Evolutionary conservation across 1,284 basidiomycete species (phyloP), one percentile per base, ranked within the genome.

Genomic region (Ustilago cynodontis): DNA sequence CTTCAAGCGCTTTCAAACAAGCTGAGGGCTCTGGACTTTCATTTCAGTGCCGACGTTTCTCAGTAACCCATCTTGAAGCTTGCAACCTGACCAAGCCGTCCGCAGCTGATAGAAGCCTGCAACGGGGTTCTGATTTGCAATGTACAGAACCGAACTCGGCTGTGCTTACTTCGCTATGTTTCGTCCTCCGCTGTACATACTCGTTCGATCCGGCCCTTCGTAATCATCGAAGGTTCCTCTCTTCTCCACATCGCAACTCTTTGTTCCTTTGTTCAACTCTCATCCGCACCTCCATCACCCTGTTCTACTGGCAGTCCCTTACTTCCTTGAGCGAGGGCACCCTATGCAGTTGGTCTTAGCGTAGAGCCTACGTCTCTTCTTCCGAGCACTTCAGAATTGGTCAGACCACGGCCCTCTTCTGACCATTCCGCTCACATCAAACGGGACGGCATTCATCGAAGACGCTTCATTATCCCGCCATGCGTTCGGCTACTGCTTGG

Each of bases 401-500:
- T 26, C 13, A 41, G 28, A 68, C 56, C 50, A 55, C 35, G 50
- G 45, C 22, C 49, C 11, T 29, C 49, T 50, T 50, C 49, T 28
- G 14, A 50, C 26, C 16, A 18, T 16, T 26, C 5, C 7, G 14
- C 14, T 13, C 20, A 39, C 13, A 22, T 20, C 20, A 18, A 22
- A 20, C 41, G 7, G 41, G 41, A n/a, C 20, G 41, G 20, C 41
- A n/a, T 43, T 14, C n/a, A 20, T 43, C 41, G n/a, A 7, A 22
- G 7, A 43, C 41, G 41, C 41, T 43, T n/a, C 47, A 24, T 13
- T 29, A 10, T 18, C 16, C 33, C 13, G 54, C n/a, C 29, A 72
- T 72, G 70, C 64, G 45, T 49, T 43, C 57, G 11, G 22, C 28
- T 10, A 50, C 49, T 2, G 13, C 41, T 54, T 29, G 26, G 29